Evolutionary conservation across 345 rosid genomes (phyloP).

Genomic region (Salix viminalis): DNA sequence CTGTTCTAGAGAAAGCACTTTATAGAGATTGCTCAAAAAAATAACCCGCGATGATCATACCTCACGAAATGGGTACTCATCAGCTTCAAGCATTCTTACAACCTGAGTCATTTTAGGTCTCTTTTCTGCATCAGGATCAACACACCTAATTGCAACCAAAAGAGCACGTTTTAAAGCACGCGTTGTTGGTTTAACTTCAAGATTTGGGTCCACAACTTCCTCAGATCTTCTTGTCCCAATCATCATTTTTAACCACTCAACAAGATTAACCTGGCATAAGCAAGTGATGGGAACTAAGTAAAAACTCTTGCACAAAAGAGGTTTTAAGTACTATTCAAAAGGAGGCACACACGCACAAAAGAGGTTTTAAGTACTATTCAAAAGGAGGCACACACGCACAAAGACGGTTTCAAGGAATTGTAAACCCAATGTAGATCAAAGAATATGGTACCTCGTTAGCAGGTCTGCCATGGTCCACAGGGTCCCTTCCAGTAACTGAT

Average conservation of each 20-base stretch:
- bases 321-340: background rate
- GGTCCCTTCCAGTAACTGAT: constrained; percentile 91
- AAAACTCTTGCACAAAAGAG: background rate
- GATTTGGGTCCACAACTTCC: constrained; percentile 80
- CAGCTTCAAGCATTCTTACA: constrained; percentile 82
- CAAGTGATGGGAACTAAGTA: background rate
- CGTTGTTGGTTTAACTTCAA: constrained; percentile 68
- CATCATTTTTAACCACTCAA: constrained; percentile 96
- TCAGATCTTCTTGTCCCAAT: constrained; percentile 89
- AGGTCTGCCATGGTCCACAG: constrained; percentile 89
- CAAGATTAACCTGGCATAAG: constrained; percentile 71
- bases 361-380: background rate
- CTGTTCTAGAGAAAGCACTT: background rate
- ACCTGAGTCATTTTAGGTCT: constrained; percentile 94
- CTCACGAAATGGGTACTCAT: constrained; percentile 78
- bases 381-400: background rate
- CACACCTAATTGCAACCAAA: constrained; percentile 78
- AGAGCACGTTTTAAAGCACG: constrained; percentile 75
- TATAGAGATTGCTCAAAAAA: background rate
- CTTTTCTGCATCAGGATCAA: constrained; percentile 82
- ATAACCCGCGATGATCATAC: constrained; percentile 25
- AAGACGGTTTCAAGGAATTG: background rate
- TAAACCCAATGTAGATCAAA: background rate
- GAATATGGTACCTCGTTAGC: constrained; percentile 59
- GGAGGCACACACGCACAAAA: background rate